phyloP scores from a whole-genome alignment of 768 basidiomycete genomes.

The Lepiota brunneoincarnata region DNA sequence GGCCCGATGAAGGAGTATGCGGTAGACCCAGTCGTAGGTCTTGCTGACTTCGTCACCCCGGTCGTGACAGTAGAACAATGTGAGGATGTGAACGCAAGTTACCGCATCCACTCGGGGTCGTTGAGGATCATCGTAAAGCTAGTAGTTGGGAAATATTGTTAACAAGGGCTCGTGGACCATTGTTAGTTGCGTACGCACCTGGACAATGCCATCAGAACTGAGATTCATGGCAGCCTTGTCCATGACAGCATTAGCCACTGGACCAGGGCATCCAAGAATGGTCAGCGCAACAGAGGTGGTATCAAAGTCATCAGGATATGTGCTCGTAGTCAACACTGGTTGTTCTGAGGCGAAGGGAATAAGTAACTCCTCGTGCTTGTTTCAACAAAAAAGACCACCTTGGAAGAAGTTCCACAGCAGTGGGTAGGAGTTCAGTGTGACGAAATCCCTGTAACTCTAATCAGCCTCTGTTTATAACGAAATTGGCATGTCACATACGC shows the following conservation, averaged over 20 bases:
- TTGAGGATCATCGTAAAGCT: too few relatives aligned
- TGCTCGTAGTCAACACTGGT: constrained; percentile 41
- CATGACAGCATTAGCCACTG: constrained; percentile 40
- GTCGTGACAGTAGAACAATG: too few relatives aligned
- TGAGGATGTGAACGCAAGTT: too few relatives aligned
- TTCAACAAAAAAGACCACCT: constrained; percentile 22
- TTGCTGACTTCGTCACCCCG: too few relatives aligned
- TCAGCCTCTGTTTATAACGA: neutral
- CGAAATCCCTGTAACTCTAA: constrained; percentile 32
- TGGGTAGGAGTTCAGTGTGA: constrained; percentile 38
- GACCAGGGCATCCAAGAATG: constrained; percentile 31
- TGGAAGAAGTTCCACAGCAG: constrained; percentile 57
- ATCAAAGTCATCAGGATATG: constrained; percentile 54
- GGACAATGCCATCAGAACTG: constrained; percentile 48
- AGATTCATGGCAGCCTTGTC: constrained; percentile 55
- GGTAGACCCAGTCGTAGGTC: too few relatives aligned
- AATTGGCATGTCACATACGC: constrained; percentile 24
- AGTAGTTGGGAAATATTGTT: too few relatives aligned
- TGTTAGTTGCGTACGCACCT: constrained; percentile 36
- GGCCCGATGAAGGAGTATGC: too few relatives aligned
- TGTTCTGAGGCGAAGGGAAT: constrained; percentile 23
- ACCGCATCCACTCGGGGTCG: too few relatives aligned
- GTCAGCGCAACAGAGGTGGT: constrained; percentile 55
- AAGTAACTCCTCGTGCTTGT: constrained; percentile 8
- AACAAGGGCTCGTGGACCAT: too few relatives aligned